A percentile compares a stretch with the other conserved stretches of the same genome.
These are phyloP conservation scores for Citrus australasica DNA, from an alignment of 345 rosid genomes.

Conservation along the genomic window DNA sequence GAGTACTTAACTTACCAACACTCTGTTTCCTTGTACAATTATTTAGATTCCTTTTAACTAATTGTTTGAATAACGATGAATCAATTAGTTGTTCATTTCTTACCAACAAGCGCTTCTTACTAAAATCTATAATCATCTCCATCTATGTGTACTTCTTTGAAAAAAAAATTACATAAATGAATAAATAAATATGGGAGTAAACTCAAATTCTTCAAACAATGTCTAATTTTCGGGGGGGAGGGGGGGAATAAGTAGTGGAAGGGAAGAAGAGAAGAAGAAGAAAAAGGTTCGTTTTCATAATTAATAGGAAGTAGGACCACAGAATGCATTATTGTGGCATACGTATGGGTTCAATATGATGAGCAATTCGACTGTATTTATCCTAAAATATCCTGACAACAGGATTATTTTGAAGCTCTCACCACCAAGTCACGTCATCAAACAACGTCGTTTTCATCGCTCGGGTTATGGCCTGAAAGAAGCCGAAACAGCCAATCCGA, in stretches of 20 bases:
- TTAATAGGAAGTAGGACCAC: not conserved
- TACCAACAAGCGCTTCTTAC: not conserved
- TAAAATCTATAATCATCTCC: not conserved
- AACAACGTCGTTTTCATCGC: not conserved
- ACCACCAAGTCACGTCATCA: not conserved
- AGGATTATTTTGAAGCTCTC: not conserved
- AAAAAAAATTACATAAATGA: not conserved
- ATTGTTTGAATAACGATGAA: not conserved
- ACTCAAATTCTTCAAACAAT: not conserved
- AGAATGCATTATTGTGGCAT: not conserved
- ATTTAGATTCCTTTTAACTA: not conserved
- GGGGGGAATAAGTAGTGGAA: too few species aligned
- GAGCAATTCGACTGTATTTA: not conserved
- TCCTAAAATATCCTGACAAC: not conserved
- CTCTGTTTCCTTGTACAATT: not conserved
- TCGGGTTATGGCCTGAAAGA: not conserved
- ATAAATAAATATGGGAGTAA: not conserved
- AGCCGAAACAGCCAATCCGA: not conserved
- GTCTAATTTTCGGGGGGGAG: too few species aligned
- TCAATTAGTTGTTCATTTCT: not conserved
- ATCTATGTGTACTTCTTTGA: not conserved
- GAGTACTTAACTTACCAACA: not conserved
- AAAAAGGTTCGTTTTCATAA: not conserved
- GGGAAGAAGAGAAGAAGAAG: not conserved
- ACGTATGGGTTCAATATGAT: slow-evolving; percentile 3